Evolutionary conservation across 202 grass and related monocot genomes (phyloP), one percentile per base, ranked within the genome.

Genomic region (Carex arenaria): DNA sequence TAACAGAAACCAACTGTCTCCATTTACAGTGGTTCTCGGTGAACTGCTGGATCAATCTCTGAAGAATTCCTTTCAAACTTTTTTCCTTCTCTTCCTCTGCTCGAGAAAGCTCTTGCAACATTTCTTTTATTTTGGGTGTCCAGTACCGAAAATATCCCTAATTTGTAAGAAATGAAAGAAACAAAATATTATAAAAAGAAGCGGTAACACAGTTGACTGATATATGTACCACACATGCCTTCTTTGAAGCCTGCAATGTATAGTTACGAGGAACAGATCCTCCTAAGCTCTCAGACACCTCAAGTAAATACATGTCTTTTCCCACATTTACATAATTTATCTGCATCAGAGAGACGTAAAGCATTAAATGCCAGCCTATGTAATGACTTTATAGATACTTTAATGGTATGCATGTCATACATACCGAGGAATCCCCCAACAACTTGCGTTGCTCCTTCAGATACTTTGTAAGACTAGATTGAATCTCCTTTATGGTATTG

Each of bases 91-190:
- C 95, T 53, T 88, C 81, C 80, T 91, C 87, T 51, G 89, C 95
- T 83, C 88, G 91, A 36, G 92, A 95, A 88, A 93, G 92, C 87
- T 90, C 88, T 84, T 86, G 85, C 84, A 95, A 43, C 55, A 98
- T 52, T 18, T 93, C 86, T 81, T 91, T 98, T 71, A 98, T 85
- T 89, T 95, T 85, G 23, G 92, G 92, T n/a, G 95, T 98, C 95
- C 92, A 92, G 80, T 93, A 98, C 66, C 92, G 86, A 43, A 49
- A 89, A 82, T 89, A 93, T 69, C 92, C 95, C 95, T 98, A 74
- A 67, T 57, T 61, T 28, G 54, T 42, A 59, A 68, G 15, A 80
- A 80, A 31, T 70, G 47, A 62, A 62, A 43, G 26, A 59, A 12
- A 65, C 40, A 61, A 75, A 71, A 32, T 51, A 49, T 82, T 34